phyloP scores from a whole-genome alignment of 202 grass and related monocot genomes.

The Alloteropsis angusta region DNA sequence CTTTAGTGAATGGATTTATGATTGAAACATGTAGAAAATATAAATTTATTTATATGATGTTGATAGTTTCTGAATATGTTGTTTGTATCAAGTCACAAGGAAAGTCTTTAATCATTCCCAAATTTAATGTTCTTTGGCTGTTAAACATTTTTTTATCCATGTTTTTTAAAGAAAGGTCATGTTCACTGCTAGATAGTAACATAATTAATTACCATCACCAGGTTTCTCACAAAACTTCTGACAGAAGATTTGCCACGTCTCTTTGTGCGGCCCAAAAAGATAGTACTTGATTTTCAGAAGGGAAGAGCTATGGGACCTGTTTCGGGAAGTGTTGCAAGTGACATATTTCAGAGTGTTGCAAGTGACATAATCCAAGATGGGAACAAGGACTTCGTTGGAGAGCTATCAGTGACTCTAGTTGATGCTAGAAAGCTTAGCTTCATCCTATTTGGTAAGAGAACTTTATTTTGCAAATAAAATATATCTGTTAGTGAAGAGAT shows the following conservation, averaged over 20 bases:
- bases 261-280: slow-evolving; percentile 94
- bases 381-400: slow-evolving; percentile 86
- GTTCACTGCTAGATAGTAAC: neutral
- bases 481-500: neutral
- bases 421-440: slow-evolving; percentile 94
- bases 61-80: neutral
- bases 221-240: slow-evolving; percentile 89
- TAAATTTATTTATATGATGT: neutral
- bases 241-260: slow-evolving; percentile 95
- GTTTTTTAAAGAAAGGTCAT: neutral
- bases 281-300: slow-evolving; percentile 94
- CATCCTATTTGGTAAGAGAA: slow-evolving; percentile 66
- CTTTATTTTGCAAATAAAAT: slow-evolving; percentile 16
- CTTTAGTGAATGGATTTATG: neutral
- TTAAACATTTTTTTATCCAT: neutral
- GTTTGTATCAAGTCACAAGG: neutral
- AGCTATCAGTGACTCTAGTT: slow-evolving; percentile 89
- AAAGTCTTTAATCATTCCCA: neutral
- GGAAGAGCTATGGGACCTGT: slow-evolving; percentile 78
- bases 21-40: neutral
- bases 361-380: slow-evolving; percentile 47
- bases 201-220: slow-evolving; percentile 34
- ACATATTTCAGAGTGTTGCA: slow-evolving; percentile 52
- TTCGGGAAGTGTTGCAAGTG: slow-evolving; percentile 36
- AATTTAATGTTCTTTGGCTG: neutral